A percentile compares a stretch with the other conserved stretches of the same genome.
Evolutionary conservation across 2,329 filamentous ascomycete species (phyloP).

Genomic region (Aspergillus amoenus): DNA sequence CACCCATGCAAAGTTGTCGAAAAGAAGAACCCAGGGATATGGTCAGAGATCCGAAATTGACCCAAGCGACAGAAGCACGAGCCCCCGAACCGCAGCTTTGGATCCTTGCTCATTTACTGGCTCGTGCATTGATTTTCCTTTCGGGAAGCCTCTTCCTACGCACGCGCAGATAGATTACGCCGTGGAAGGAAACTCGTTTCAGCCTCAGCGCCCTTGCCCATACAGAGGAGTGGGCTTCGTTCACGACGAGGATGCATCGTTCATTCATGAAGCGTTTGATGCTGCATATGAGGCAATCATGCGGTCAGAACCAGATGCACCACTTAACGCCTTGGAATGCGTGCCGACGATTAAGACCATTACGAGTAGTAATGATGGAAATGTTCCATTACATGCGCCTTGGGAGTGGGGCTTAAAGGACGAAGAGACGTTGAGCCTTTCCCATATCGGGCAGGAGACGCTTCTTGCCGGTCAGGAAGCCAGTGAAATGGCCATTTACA

Average conservation of each 20-base stretch:
- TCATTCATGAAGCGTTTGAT: slow-evolving; percentile 11
- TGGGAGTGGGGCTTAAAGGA: not conserved
- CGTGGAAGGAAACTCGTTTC: not conserved
- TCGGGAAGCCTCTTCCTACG: not conserved
- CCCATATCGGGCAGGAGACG: not conserved
- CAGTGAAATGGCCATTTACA: not conserved
- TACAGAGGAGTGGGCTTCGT: not conserved
- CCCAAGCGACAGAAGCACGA: not conserved
- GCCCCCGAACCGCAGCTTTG: not conserved
- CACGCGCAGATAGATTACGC: not conserved
- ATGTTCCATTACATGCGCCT: not conserved
- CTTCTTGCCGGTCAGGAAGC: not conserved
- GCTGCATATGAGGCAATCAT: slow-evolving; percentile 13
- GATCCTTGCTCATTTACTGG: not conserved
- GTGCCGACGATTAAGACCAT: not conserved
- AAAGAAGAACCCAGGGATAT: not conserved
- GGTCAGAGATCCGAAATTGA: not conserved
- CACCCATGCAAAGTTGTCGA: not conserved
- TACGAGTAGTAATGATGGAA: not conserved
- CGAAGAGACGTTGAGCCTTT: not conserved
- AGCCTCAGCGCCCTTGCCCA: not conserved
- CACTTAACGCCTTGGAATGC: not conserved
- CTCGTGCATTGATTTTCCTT: not conserved
- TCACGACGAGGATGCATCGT: not conserved
- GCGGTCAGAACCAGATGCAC: slow-evolving; percentile 2